A percentile compares a stretch with the other conserved stretches of the same genome.
These are phyloP conservation scores for Stachybotrys elegans DNA, from an alignment of 2,329 filamentous ascomycete genomes.

Conservation along the genomic window DNA sequence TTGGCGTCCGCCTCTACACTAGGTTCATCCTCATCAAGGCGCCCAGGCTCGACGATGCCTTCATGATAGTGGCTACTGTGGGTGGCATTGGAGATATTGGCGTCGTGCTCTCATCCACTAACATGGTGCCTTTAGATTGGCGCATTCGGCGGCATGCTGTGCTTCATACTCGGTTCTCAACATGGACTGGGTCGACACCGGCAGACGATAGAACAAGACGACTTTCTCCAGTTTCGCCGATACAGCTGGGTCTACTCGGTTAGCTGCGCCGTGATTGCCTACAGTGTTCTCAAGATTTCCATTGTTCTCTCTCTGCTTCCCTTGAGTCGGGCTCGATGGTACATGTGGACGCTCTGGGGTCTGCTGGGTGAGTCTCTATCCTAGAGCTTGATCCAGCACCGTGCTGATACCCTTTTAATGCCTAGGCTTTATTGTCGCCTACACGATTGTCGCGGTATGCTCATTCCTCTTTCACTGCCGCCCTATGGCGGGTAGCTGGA, in stretches of 20 bases:
- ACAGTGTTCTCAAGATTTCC: constrained; percentile 16
- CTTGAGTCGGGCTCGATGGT: constrained; percentile 18
- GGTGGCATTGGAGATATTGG: background rate
- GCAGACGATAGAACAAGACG: constrained; percentile 18
- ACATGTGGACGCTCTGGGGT: constrained; percentile 16
- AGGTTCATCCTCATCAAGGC: constrained; percentile 14
- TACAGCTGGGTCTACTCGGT: constrained; percentile 39
- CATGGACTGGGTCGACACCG: background rate
- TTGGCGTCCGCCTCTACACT: constrained; percentile 12
- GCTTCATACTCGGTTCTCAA: background rate
- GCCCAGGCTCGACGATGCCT: constrained; percentile 21
- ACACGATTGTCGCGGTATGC: constrained; percentile 1
- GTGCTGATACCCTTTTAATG: background rate
- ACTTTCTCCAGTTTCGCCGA: constrained; percentile 28
- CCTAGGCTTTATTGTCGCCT: constrained; percentile 1
- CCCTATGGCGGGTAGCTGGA: constrained; percentile 1
- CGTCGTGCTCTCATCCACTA: background rate
- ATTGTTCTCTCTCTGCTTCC: constrained; percentile 16
- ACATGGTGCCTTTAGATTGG: background rate
- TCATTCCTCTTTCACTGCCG: constrained; percentile 3
- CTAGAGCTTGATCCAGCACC: background rate
- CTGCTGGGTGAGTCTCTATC: constrained; percentile 1
- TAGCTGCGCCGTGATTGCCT: constrained; percentile 27
- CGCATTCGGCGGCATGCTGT: background rate
- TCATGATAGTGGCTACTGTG: constrained; percentile 22